Evolutionary conservation across 768 basidiomycete species (phyloP), one percentile per base, ranked within the genome.

Genomic region (Tricholoma bakamatsutake): DNA sequence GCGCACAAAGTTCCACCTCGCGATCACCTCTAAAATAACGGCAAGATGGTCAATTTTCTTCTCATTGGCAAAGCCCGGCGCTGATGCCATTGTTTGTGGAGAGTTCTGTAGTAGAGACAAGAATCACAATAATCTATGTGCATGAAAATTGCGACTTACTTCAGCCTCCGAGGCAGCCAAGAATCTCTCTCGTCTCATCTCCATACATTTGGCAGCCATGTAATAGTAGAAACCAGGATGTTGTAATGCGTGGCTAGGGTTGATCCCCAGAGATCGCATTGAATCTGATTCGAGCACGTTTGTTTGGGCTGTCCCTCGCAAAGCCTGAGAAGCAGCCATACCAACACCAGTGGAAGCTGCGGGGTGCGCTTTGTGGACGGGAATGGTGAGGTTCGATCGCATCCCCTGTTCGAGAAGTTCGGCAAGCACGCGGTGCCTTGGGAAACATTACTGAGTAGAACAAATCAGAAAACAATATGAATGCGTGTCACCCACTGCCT

Each of bases 211-310:
- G 0, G 91, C 96, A 0, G 95, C 90, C 72, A 88, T 84, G 63
- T 90, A 89, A 71, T 92, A 97, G 65, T 95, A 96, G 67, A 87
- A 93, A 0, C 93, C 95, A 0, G 96, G 88, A 65, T 95, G 93
- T 65, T 94, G 93, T 48, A 98, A 69, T 0, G 88, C 84, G 61
- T 88, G 85, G 39, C 81, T 83, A 0, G 96, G 93, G 63, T 93
- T 93, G 18, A 88, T 64, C 1, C 90, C 88, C 2, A 87, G 73
- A 0, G 79, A 73, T 10, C 84, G 82, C 62, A 85, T 71, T 0
- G 81, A 71, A 48, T 89, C 87, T 45, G 78, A 62, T 46, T 88
- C 87, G 11, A 80, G 55, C 13, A 62, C 57, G 47, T 61, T 63
- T 9, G 54, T 53, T 8, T 42, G 46, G 2, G 45, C 24, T 30